Base-by-base conservation (phyloP, 441 rosid species). In the Populus hybrid region DNA sequence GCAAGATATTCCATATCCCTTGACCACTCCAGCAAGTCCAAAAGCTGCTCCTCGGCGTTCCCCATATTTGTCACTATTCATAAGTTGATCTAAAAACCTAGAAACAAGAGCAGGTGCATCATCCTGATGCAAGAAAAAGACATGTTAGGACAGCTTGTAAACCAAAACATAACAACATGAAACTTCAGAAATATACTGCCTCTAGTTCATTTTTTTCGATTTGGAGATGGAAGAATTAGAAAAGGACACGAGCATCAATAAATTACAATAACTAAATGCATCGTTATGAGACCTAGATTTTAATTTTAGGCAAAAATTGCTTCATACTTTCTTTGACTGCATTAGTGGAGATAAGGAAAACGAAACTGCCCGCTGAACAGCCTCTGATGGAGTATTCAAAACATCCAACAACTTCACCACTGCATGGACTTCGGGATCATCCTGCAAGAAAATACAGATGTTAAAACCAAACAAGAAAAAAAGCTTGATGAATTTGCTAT, bases 1-100 rank as follows among this genome's bases (percentile, higher is more conserved):
- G 87, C 92, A 89, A 75, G 93, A 86, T 83, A 97, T 87, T 83
- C 99, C 99, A 83, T 92, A 88, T 79, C 99, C 98, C 91, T 92
- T 91, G 18, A 91, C 94, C 24, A 89, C 93, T 78, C 99, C 99
- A 38, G 98, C 97, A 81, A 97, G 91, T 81, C 98, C 99, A 91
- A 94, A 97, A 82, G 98, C 99, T 72, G 98, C 99, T 80, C 99
- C 98, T 78, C 99, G 97, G 24, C 98, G 98, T 69, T 97, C 98
- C 70, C 99, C 99, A 82, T 97, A 97, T 86, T 92, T 93, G 69
- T 97, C 98, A 85, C 97, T 92, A 84, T 89, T 93, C 95, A 94
- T 85, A 73, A 97, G 86, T 82, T 89, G 92, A 85, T 91, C 91
- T 91, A 97, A 84, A 80, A 97, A 84, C 79, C 91, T 89, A 72